phyloP scores from a whole-genome alignment of 441 rosid species.

The Pelargonium fulgidum region DNA sequence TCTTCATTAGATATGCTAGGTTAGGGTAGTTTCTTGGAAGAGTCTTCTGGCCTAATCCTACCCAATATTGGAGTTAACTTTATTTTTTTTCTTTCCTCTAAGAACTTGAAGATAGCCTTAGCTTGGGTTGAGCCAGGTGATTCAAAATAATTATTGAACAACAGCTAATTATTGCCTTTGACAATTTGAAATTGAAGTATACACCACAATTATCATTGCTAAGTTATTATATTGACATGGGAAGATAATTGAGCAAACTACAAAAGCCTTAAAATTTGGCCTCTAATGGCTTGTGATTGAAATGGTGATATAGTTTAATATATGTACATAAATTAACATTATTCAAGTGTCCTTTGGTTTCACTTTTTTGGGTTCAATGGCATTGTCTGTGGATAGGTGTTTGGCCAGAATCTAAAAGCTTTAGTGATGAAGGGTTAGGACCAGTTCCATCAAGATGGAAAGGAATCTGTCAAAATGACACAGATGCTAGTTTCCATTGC shows the following conservation, averaged over 20 bases:
- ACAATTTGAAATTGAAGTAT: too few relatives aligned
- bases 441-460: slow-evolving; percentile 68
- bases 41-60: too few relatives aligned
- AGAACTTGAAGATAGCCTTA: neutral
- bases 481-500: slow-evolving; percentile 41
- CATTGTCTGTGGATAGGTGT: slow-evolving; percentile 33
- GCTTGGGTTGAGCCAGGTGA: neutral
- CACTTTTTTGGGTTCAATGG: neutral
- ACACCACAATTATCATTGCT: too few relatives aligned
- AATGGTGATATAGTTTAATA: neutral
- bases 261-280: neutral
- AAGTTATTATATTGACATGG: neutral
- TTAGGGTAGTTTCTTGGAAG: too few relatives aligned
- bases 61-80: too few relatives aligned
- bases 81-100: neutral
- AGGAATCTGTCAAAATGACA: slow-evolving; percentile 55
- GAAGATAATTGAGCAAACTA: neutral
- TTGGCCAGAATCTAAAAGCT: slow-evolving; percentile 71
- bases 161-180: neutral
- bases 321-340: neutral
- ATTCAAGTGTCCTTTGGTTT: neutral
- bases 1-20: too few relatives aligned
- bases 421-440: slow-evolving; percentile 54
- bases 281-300: neutral
- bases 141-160: neutral